Base-by-base conservation (phyloP, 2,329 filamentous ascomycete genomes). In the Sporothrix schenckii region DNA sequence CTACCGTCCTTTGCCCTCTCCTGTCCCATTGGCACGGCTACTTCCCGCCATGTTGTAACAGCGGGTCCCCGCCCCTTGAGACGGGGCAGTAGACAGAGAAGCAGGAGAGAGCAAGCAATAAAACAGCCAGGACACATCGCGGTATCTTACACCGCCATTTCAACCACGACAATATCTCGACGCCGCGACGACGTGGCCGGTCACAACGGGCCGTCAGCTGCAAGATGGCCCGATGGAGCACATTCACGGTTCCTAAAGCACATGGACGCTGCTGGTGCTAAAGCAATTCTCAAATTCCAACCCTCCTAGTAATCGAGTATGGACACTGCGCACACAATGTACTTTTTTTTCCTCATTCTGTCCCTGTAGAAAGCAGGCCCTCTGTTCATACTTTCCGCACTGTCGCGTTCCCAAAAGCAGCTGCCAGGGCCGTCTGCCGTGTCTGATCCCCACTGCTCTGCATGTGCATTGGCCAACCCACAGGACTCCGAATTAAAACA, bases 11-110 rank as follows among this genome's bases (percentile, higher is more conserved):
- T 56, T 58, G 53, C 53, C 41, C 49, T 30, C 61, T 54, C 72
- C 56, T 67, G 66, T 70, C 68, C 66, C 50, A 69, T 68, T 70
- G 52, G 53, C 69, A 54, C 61, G 58, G 53, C 50, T 58, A 16
- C 69, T 58, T 54, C 44, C 69, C 53, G 69, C 13, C n/a, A n/a
- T 49, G 44, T 41, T 50, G 67, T 27, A 69, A 69, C 54, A 61
- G 67, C 54, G 67, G 67, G 56, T 52, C 58, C 58, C 21, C 47
- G n/a, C 44, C 54, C 54, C 54, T 69, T 52, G 56, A 69, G 67
- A 63, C 67, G 54, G 39, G 7, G 49, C 44, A 52, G 56, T 47
- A 61, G 44, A 39, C 24, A 39, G n/a, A 47, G 14, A 63, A 5
- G 39, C 58, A 63, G 21, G 21, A 47, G 39, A 44, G n/a, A 47